These are phyloP conservation scores for Nemania sp. DNA, from an alignment of 2,329 filamentous ascomycete species.

Conservation along the genomic window DNA sequence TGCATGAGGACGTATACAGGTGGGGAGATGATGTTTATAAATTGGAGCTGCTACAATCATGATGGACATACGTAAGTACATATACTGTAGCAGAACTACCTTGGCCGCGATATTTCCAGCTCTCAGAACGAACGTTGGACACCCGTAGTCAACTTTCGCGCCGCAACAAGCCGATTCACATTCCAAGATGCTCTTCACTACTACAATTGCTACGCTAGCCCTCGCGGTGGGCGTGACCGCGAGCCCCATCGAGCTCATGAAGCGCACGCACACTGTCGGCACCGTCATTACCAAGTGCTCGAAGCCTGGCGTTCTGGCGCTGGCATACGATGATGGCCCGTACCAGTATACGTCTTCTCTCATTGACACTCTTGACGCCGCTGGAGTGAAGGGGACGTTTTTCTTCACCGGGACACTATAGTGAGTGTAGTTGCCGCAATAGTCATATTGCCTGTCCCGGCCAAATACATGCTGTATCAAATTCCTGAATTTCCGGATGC, in stretches of 20 bases:
- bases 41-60: not conserved
- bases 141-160: not conserved
- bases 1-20: not conserved
- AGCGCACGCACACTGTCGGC: constrained; percentile 46
- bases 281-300: constrained; percentile 51
- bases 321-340: constrained; percentile 59
- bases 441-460: too few relatives aligned
- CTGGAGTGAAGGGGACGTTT: constrained; percentile 56
- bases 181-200: constrained; percentile 16
- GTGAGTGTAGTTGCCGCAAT: not conserved
- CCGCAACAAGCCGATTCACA: not conserved
- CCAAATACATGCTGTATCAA: not conserved
- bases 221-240: constrained; percentile 39
- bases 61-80: not conserved
- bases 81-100: not conserved
- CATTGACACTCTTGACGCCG: constrained; percentile 53
- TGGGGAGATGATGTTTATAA: constrained; percentile 1
- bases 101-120: not conserved
- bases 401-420: constrained; percentile 57
- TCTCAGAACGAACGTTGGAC: not conserved
- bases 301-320: constrained; percentile 49
- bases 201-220: constrained; percentile 28
- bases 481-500: too few relatives aligned
- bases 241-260: constrained; percentile 46
- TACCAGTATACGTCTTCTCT: constrained; percentile 52